Base-by-base conservation (phyloP, 106 monocot species). In the Iris macrosiphon region DNA sequence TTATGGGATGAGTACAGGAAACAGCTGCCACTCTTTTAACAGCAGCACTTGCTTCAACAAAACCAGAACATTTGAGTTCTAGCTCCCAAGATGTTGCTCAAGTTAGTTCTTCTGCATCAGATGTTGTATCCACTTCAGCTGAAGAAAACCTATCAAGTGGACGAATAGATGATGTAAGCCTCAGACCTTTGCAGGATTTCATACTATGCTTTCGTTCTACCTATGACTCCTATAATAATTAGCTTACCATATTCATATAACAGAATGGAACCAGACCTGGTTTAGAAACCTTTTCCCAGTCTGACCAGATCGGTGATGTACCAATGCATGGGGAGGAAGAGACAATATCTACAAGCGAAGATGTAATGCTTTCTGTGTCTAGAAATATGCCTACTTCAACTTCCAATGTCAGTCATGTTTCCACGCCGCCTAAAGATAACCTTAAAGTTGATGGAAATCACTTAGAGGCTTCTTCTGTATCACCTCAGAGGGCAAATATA, bases 31-130 rank as follows among this genome's bases (percentile, higher is more conserved):
- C 72, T 29, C 47, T 93, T 16, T 62, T 93, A 48, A 61, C 87
- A 39, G 81, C 72, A 55, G 88, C 84, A 63, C 75, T 84, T 57
- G 69, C 78, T 65, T 72, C 93, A 55, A 79, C 68, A 43, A 63
- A 75, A 23, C 24, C 69, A 38, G 76, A 66, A 58, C 25, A 44
- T 64, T 55, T 52, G 28, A 66, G 19, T 69, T 61, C 72, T 37
- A 31, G 59, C 18, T 34, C 49, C 49, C 12, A 31, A 40, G 46
- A 34, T 53, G 45, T 21, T 57, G 55, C 62, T 40, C 47, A 76
- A 61, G 75, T 51, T 45, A 64, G 9, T 34, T 61, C 66, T 40
- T 63, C 75, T 40, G 59, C 17, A 39, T 33, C 49, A 19, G 53
- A 66, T 42, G 30, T 39, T 60, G 63, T 80, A 59, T 75, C 62